Conservation (phyloP, 306 rosid genomes). For the Fragaria ananassa region DNA sequence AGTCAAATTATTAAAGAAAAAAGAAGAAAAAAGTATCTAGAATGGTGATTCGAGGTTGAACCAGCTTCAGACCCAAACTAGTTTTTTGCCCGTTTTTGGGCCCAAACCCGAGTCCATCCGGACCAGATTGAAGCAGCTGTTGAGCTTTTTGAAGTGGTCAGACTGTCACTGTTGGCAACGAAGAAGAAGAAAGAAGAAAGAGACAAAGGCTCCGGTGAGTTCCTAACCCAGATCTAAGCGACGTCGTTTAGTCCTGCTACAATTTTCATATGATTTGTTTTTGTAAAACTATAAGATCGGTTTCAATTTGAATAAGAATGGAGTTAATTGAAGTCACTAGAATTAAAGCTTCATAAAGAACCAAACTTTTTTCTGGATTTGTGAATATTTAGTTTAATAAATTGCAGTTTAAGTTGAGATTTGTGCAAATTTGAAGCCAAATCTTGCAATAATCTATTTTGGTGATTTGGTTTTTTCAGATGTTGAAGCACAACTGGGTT, state of each 20-base stretch:
- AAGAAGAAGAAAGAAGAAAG: constrained; percentile 1
- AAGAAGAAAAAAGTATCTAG: background rate
- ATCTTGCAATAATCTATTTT: background rate
- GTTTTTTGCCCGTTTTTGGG: background rate
- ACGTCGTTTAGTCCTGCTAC: background rate
- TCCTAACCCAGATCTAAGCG: constrained; percentile 1
- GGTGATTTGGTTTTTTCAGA: constrained; percentile 32
- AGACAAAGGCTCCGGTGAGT: constrained; percentile 2
- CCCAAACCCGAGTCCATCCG: background rate
- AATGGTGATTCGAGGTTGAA: background rate
- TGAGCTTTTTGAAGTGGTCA: background rate
- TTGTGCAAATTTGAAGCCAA: background rate
- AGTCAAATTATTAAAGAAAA: background rate
- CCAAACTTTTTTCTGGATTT: background rate
- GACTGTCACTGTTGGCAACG: background rate
- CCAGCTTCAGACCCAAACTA: background rate
- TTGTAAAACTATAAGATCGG: background rate
- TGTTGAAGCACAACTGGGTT: constrained; percentile 41
- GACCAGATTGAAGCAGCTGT: background rate
- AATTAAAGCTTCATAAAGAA: background rate
- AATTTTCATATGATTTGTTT: background rate
- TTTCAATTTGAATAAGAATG: background rate
- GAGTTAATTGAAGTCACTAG: background rate
- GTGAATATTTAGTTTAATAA: background rate
- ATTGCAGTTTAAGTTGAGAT: background rate